Conservation (phyloP, 2,329 filamentous ascomycete species). For the Aspergillus piperis region DNA sequence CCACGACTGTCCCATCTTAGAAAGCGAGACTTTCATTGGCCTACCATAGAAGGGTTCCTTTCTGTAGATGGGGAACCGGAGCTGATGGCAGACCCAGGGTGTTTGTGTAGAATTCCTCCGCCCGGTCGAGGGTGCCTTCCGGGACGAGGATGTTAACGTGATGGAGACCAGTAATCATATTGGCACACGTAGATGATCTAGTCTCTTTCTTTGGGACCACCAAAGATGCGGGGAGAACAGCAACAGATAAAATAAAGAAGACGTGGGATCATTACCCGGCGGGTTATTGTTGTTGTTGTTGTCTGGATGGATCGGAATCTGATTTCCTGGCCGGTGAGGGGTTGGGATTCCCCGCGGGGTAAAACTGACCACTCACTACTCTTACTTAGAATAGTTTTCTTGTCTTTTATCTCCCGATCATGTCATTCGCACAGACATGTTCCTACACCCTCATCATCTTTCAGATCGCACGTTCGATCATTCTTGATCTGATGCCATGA, state of each 20-base stretch:
- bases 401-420: too few species aligned
- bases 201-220: background rate
- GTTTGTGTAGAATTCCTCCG: slow-evolving; percentile 56
- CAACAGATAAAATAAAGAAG: background rate
- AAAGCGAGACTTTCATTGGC: background rate
- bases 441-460: too few species aligned
- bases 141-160: slow-evolving; percentile 64
- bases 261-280: slow-evolving; percentile 1
- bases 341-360: background rate
- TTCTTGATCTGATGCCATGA: too few species aligned
- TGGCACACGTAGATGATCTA: background rate
- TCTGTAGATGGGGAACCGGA: slow-evolving; percentile 56
- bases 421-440: too few species aligned
- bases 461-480: too few species aligned
- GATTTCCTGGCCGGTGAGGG: slow-evolving; percentile 1
- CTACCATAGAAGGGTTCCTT: slow-evolving; percentile 57
- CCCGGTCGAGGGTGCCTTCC: slow-evolving; percentile 52
- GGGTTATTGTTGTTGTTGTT: background rate
- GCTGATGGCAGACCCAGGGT: slow-evolving; percentile 58
- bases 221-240: background rate
- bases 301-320: background rate
- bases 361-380: background rate
- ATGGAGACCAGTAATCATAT: slow-evolving; percentile 56
- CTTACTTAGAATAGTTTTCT: too few species aligned
- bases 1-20: background rate